phyloP scores from a whole-genome alignment of 371 early-diverging fungal species.

The Apophysomyces trapeziformis region DNA sequence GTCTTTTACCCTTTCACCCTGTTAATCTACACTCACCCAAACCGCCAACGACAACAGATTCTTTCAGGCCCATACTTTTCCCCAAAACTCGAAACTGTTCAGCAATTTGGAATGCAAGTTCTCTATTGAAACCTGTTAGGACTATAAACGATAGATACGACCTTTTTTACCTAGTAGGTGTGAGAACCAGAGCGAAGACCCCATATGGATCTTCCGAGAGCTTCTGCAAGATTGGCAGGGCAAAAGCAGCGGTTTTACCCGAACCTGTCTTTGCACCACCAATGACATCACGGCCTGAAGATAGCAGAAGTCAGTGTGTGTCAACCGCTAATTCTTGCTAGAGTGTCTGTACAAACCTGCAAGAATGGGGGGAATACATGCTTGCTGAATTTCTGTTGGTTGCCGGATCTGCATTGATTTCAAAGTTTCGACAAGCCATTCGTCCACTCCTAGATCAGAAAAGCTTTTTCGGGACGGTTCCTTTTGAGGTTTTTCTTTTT shows the following conservation, averaged over 20 bases:
- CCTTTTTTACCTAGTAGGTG: constrained; percentile 86
- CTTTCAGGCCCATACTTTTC: constrained; percentile 83
- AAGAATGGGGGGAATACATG: constrained; percentile 81
- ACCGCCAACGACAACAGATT: constrained; percentile 96
- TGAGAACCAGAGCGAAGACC: constrained; percentile 92
- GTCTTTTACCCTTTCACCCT: not conserved
- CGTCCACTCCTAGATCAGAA: constrained; percentile 70
- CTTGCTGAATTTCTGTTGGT: constrained; percentile 96
- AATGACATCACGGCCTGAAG: constrained; percentile 83
- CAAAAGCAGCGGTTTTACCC: constrained; percentile 99
- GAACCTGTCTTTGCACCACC: constrained; percentile 99
- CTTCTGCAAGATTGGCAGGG: constrained; percentile 96
- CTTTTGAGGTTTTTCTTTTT: constrained; percentile 22
- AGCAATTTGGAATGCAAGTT: constrained; percentile 96
- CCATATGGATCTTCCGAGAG: constrained; percentile 93
- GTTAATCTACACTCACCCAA: constrained; percentile 53
- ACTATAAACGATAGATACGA: not conserved
- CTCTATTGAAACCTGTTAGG: constrained; percentile 51
- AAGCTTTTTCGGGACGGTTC: constrained; percentile 42
- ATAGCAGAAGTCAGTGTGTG: constrained; percentile 13
- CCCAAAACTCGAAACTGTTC: constrained; percentile 96
- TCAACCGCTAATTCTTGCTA: constrained; percentile 54
- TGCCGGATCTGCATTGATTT: constrained; percentile 77
- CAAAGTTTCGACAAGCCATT: constrained; percentile 83
- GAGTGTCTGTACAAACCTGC: constrained; percentile 63